Base-by-base conservation (phyloP, 2,329 filamentous ascomycete species). In the Tolypocladium sp. region DNA sequence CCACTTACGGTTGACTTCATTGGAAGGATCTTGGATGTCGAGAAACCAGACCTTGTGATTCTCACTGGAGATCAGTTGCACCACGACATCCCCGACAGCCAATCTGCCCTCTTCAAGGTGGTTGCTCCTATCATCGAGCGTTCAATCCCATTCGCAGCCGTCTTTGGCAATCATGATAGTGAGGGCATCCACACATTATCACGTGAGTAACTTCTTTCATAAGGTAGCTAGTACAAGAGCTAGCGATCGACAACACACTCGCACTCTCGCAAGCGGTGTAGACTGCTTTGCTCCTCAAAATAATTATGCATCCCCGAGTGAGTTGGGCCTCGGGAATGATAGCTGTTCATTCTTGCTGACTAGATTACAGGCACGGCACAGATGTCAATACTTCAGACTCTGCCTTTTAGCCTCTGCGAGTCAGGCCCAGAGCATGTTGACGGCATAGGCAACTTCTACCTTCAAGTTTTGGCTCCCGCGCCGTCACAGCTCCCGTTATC, bases 111-210 rank as follows among this genome's bases (percentile, higher is more conserved):
- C 33, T 71, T 88, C 74, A 90, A 90, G 71, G 83, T 87, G 62
- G 82, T 84, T 42, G 84, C 85, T 57, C 78, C 86, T 37, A 78
- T 90, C 55, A 82, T 86, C 54, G 78, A 84, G 67, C 84, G 85
- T 65, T 82, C 82, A 61, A 87, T 89, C 54, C 87, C 87, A 0
- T 90, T 86, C 65, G 86, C 86, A 41, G 82, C 83, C 60, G 89
- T 90, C 52, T 89, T 89, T 68, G 87, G 87, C 61, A 90, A 90
- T 65, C 87, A 90, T 70, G 87, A 90, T 66, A 84, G 88, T 63
- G 86, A 90, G 76, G 86, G 86, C 55, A 62, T 33, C 33, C 60
- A 73, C 59, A 71, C 71, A 67, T 68, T 75, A 66, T 69, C 69
- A 62, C 71, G 72, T 74, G 57, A 73, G 73, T 71, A 61, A 60